Evolutionary conservation across 176 grass and related monocot genomes (phyloP).

Genomic region (Stipa capillata): DNA sequence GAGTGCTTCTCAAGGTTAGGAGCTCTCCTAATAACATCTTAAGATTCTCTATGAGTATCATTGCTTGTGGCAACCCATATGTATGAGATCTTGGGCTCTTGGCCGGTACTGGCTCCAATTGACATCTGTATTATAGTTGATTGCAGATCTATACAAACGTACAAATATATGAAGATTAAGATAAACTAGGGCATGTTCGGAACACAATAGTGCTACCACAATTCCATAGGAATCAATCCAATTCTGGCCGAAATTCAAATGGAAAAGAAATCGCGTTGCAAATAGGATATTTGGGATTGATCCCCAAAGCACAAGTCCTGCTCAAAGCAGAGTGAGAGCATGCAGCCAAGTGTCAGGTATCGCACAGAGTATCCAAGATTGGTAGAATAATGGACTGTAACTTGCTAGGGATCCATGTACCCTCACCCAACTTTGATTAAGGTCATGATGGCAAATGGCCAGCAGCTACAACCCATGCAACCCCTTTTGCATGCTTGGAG

Average conservation of each 20-base stretch:
- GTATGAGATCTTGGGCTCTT: no score
- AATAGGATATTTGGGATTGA: neutral
- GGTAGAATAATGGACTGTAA: conserved; percentile 23
- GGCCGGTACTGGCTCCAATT: no score
- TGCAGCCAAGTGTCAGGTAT: neutral
- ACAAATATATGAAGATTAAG: no score
- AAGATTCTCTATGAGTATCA: conserved; percentile 11
- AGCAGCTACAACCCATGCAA: conserved; percentile 54
- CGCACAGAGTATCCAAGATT: conserved; percentile 35
- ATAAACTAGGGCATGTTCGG: no score
- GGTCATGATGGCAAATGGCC: conserved; percentile 64
- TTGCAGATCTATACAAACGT: no score
- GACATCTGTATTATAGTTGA: no score
- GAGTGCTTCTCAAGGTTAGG: conserved; percentile 25
- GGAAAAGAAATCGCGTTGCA: no score
- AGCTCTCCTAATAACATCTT: conserved; percentile 11
- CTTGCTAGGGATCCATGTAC: conserved; percentile 18
- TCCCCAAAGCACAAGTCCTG: neutral
- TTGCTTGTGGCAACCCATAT: neutral
- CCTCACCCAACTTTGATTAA: conserved; percentile 55
- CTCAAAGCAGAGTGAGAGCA: neutral
- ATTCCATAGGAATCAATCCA: no score
- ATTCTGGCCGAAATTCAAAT: no score
- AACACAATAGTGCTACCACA: no score
- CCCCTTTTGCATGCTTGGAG: conserved; percentile 47